Evolutionary conservation across 768 basidiomycete species (phyloP), one percentile per base, ranked within the genome.

Genomic region (Tricholoma sp.): DNA sequence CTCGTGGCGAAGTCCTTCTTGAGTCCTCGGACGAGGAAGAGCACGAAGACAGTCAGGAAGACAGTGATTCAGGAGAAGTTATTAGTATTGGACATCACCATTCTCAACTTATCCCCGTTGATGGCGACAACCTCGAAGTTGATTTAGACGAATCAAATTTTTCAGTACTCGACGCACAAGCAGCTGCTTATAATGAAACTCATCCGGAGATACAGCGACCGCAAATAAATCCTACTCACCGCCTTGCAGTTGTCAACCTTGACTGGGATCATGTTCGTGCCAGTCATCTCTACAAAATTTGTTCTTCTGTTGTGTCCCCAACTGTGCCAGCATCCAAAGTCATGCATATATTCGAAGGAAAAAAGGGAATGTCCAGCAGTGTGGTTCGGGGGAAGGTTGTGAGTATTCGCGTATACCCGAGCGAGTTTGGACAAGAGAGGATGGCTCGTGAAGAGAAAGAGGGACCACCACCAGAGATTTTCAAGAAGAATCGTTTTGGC

Each of bases 251-350:
- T 46, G 96, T 98, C 61, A 98, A 98, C 69, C 82, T 98, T 52
- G 97, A 99, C 72, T 99, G 97, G 97, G 97, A 98, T 69, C 83
- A 98, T 71, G 84, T 98, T 52, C 88, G 89, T 55, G 93, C 96
- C 0, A 74, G 75, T 18, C 94, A 98, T 68, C 76, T 99, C 11
- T 97, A 86, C 82, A 93, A 91, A 72, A 91, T 98, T 34, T 92
- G 91, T 72, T 84, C 91, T 16, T 98, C 95, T 2, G 81, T 94
- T 41, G 79, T 96, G 5, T 87, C 89, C 5, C 71, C 82, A 12
- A 72, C 79, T 10, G 80, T 68, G 68, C 66, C 27, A 53, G 66
- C 2, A 62, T 21, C 39, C 12, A 63, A 34, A 58, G 57, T 58
- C 62, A 46, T 34, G 60, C 46, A 57, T 57, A 56, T 51, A 43